A percentile compares a stretch with the other conserved stretches of the same genome.
Conservation (phyloP, 1,284 basidiomycete species). For the Pterulicium gracile region DNA sequence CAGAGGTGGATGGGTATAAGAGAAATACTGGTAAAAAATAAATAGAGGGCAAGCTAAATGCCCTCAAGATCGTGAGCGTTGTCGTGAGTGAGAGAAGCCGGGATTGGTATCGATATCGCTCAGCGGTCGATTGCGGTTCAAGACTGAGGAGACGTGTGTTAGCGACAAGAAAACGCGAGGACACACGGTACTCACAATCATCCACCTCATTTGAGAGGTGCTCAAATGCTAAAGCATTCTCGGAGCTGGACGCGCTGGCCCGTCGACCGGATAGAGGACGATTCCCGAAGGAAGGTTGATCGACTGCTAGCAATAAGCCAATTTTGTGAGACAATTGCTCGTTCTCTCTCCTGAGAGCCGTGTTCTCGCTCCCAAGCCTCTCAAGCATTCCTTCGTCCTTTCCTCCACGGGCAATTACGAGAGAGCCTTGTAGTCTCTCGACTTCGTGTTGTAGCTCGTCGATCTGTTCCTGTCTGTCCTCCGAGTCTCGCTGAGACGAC, state of each 20-base stretch:
- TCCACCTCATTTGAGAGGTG: constrained; percentile 69
- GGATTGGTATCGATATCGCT: constrained; percentile 57
- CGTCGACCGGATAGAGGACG: constrained; percentile 58
- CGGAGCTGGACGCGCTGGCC: constrained; percentile 70
- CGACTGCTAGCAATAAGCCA: constrained; percentile 73
- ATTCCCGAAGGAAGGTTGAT: constrained; percentile 60
- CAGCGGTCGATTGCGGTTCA: constrained; percentile 53
- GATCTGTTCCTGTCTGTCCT: constrained; percentile 62
- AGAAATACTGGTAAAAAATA: constrained; percentile 5
- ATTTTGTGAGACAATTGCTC: constrained; percentile 81
- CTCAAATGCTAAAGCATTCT: constrained; percentile 65
- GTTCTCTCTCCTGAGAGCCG: constrained; percentile 69
- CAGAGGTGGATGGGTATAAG: constrained; percentile 36
- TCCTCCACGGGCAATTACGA: constrained; percentile 66
- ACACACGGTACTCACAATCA: constrained; percentile 63
- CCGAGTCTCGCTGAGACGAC: constrained; percentile 63
- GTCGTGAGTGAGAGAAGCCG: constrained; percentile 17
- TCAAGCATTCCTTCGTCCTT: constrained; percentile 62
- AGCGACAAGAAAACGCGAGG: constrained; percentile 57
- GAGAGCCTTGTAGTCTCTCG: constrained; percentile 65
- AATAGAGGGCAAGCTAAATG: not conserved
- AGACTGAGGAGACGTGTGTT: not conserved
- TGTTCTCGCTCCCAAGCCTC: constrained; percentile 70
- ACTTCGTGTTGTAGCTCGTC: constrained; percentile 76
- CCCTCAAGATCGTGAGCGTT: constrained; percentile 1